A percentile compares a stretch with the other conserved stretches of the same genome.
Conservation (phyloP, 139 green algal genomes). For the Chlamydomonas schloesseri region DNA sequence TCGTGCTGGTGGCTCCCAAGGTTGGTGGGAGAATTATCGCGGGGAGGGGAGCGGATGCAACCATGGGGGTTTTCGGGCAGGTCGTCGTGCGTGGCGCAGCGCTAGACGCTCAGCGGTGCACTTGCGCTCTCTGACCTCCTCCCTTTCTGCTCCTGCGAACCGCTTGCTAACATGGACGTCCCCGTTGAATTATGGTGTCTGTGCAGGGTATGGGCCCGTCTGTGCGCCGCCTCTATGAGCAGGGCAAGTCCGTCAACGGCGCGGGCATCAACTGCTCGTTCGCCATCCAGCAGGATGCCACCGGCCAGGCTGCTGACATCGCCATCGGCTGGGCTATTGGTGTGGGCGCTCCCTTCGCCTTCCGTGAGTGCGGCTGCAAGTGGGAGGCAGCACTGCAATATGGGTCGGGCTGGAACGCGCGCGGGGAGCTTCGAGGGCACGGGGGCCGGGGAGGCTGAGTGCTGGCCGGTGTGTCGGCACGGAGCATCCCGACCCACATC, state of each 20-base stretch:
- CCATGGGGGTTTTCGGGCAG: too few species aligned
- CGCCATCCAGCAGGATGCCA: slow-evolving; percentile 99
- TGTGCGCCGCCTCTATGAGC: slow-evolving; percentile 97
- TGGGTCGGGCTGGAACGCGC: too few species aligned
- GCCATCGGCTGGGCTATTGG: slow-evolving; percentile 98
- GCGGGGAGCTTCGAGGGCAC: too few species aligned
- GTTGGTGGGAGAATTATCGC: slow-evolving; percentile 24
- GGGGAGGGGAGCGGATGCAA: too few species aligned
- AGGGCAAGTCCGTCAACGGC: slow-evolving; percentile 98
- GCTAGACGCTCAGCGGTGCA: too few species aligned
- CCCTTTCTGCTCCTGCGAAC: too few species aligned
- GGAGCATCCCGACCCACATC: neutral
- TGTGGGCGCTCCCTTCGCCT: slow-evolving; percentile 97
- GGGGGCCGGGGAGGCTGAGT: too few species aligned
- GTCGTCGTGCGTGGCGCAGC: too few species aligned
- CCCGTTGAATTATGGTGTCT: neutral
- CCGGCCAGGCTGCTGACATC: slow-evolving; percentile 94
- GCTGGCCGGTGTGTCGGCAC: too few species aligned
- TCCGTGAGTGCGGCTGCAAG: slow-evolving; percentile 64
- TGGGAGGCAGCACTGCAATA: too few species aligned
- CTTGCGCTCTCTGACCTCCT: too few species aligned
- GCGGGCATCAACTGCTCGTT: slow-evolving; percentile 99
- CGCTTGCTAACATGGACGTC: too few species aligned
- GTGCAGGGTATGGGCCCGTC: slow-evolving; percentile 97
- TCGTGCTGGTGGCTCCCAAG: slow-evolving; percentile 99